Percentiles rank a stretch among this genome's conserved stretches.
These are phyloP conservation scores for Hebeloma cylindrosporum DNA, from an alignment of 768 basidiomycete species.

Conservation along the genomic window DNA sequence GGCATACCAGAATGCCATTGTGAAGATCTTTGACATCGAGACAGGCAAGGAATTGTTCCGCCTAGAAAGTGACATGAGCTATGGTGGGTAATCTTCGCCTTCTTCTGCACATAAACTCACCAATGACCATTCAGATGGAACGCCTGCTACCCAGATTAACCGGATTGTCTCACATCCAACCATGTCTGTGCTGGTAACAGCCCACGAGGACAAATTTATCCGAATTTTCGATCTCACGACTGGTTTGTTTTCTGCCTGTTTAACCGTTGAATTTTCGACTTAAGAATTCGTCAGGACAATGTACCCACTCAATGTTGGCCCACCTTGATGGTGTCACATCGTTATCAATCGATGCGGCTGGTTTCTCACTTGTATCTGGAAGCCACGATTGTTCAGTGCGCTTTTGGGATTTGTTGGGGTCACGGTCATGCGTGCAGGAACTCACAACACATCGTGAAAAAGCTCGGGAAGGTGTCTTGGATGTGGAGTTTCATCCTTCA, in stretches of 20 bases:
- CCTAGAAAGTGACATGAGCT: slow-evolving; percentile 57
- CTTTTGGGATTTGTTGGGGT: slow-evolving; percentile 89
- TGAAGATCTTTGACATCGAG: slow-evolving; percentile 92
- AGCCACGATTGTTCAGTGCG: slow-evolving; percentile 94
- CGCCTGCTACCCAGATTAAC: slow-evolving; percentile 79
- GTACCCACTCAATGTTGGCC: slow-evolving; percentile 86
- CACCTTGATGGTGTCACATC: slow-evolving; percentile 93
- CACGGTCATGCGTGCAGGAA: slow-evolving; percentile 84
- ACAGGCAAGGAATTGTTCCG: slow-evolving; percentile 74
- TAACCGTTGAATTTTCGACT: slow-evolving; percentile 1
- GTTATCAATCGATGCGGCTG: slow-evolving; percentile 82
- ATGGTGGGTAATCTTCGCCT: slow-evolving; percentile 41
- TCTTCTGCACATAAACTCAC: slow-evolving; percentile 4
- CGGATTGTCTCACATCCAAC: slow-evolving; percentile 88
- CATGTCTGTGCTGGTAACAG: slow-evolving; percentile 83
- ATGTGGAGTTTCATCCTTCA: slow-evolving; percentile 80
- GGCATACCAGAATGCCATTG: slow-evolving; percentile 83
- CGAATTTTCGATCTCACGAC: slow-evolving; percentile 83
- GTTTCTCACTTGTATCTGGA: slow-evolving; percentile 84
- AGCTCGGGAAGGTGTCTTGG: slow-evolving; percentile 87
- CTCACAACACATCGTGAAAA: slow-evolving; percentile 87
- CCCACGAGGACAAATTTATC: slow-evolving; percentile 92
- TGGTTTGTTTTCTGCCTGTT: slow-evolving; percentile 46
- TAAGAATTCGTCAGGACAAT: slow-evolving; percentile 55
- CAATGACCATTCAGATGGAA: slow-evolving; percentile 52